phyloP scores from a whole-genome alignment of 2,329 filamentous ascomycete genomes.

The Sporothrix brunneoviolacea region DNA sequence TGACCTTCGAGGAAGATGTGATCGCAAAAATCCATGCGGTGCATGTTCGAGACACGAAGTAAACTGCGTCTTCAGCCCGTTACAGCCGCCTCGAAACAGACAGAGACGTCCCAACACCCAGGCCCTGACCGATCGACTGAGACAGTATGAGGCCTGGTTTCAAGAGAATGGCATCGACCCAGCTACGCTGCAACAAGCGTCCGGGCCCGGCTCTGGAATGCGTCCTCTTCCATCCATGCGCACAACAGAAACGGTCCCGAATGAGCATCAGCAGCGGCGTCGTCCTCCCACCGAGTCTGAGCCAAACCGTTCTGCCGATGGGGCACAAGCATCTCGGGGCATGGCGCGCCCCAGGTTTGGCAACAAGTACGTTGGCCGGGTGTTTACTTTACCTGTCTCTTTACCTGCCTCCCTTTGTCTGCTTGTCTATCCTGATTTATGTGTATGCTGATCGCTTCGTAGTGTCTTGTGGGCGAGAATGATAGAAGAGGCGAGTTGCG shows the following conservation, averaged over 20 bases:
- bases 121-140: not conserved
- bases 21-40: not conserved
- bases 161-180: not conserved
- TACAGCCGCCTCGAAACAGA: not conserved
- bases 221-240: too few relatives aligned
- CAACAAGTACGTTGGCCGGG: slow-evolving; percentile 1
- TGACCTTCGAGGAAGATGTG: too few relatives aligned
- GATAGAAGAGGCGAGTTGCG: not conserved
- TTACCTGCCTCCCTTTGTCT: too few relatives aligned
- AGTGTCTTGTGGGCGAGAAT: slow-evolving; percentile 2
- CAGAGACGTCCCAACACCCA: not conserved
- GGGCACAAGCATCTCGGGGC: too few relatives aligned
- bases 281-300: too few relatives aligned
- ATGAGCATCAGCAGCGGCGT: too few relatives aligned
- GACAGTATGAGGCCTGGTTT: not conserved
- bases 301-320: too few relatives aligned
- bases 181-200: too few relatives aligned
- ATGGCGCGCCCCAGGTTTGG: slow-evolving; percentile 2
- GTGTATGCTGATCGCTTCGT: not conserved
- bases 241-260: too few relatives aligned
- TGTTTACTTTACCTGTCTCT: too few relatives aligned
- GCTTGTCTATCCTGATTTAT: not conserved
- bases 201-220: too few relatives aligned
- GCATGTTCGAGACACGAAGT: not conserved
- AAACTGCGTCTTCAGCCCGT: not conserved